Evolutionary conservation across 768 basidiomycete species (phyloP).

Genomic region (Lactarius sp.): DNA sequence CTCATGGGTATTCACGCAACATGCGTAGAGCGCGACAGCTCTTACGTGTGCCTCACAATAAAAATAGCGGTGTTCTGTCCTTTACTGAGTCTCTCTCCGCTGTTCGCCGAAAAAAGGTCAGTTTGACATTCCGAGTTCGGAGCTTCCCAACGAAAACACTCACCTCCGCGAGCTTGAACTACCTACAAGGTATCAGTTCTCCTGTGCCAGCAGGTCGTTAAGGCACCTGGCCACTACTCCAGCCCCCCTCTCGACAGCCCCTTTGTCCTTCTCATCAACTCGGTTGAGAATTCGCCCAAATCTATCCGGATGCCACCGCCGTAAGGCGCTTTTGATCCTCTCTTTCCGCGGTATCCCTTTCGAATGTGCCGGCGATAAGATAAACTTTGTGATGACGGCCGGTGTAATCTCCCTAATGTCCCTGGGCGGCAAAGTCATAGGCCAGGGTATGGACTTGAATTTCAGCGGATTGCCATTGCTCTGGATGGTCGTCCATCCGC

Average conservation of each 20-base stretch:
- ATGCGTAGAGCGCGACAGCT: too few relatives aligned
- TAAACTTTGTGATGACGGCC: constrained; percentile 51
- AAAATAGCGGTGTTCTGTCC: neutral
- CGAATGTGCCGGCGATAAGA: constrained; percentile 65
- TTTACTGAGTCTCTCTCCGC: neutral
- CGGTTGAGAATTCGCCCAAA: constrained; percentile 54
- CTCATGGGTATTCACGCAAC: too few relatives aligned
- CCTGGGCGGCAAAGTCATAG: constrained; percentile 42
- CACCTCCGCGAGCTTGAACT: neutral
- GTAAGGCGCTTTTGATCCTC: constrained; percentile 58
- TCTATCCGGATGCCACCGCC: constrained; percentile 80
- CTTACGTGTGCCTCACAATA: neutral
- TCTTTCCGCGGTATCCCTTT: constrained; percentile 54
- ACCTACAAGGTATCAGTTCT: constrained; percentile 3
- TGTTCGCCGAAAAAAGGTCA: neutral
- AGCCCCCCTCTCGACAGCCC: constrained; percentile 53
- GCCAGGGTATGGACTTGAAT: constrained; percentile 73
- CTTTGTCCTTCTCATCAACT: constrained; percentile 49
- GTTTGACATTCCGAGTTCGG: neutral
- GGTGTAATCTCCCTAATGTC: constrained; percentile 47
- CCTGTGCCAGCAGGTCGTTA: constrained; percentile 24
- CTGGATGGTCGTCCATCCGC: constrained; percentile 51
- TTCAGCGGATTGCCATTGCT: constrained; percentile 40
- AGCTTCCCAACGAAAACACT: neutral
- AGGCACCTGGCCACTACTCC: constrained; percentile 55